Evolutionary conservation across 2,329 filamentous ascomycete genomes (phyloP).

Genomic region (Monilinia aucupariae): DNA sequence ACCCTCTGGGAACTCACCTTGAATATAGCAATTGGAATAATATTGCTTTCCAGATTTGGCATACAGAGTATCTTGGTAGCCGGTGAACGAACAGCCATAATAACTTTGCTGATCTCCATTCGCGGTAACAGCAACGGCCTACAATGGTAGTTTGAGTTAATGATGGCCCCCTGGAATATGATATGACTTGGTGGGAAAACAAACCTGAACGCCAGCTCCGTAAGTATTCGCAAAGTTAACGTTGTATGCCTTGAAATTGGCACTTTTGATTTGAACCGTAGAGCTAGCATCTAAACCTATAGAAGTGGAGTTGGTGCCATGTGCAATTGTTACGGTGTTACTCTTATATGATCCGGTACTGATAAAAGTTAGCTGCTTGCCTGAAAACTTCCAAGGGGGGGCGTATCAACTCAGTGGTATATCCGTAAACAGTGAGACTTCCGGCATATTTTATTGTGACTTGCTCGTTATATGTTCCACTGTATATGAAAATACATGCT

Average conservation of each 20-base stretch:
- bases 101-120: slow-evolving; percentile 45
- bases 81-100: slow-evolving; percentile 48
- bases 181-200: not conserved
- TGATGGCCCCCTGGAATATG: too few relatives aligned
- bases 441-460: not conserved
- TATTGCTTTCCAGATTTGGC: slow-evolving; percentile 46
- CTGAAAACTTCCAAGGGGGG: not conserved
- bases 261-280: not conserved
- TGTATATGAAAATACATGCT: slow-evolving; percentile 8
- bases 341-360: not conserved
- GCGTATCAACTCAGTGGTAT: slow-evolving; percentile 1
- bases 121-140: slow-evolving; percentile 50
- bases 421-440: slow-evolving; percentile 3
- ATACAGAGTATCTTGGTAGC: slow-evolving; percentile 50
- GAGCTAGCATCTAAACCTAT: slow-evolving; percentile 4
- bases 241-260: slow-evolving; percentile 10
- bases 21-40: slow-evolving; percentile 50
- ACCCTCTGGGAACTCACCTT: slow-evolving; percentile 35
- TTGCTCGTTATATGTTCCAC: slow-evolving; percentile 6
- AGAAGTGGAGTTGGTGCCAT: not conserved
- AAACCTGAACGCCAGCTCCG: slow-evolving; percentile 11
- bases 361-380: not conserved
- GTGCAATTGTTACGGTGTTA: slow-evolving; percentile 3
- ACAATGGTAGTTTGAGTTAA: not conserved
- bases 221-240: slow-evolving; percentile 9